phyloP scores from a whole-genome alignment of 2,329 filamentous ascomycete species.

The Colletotrichum kahawae region DNA sequence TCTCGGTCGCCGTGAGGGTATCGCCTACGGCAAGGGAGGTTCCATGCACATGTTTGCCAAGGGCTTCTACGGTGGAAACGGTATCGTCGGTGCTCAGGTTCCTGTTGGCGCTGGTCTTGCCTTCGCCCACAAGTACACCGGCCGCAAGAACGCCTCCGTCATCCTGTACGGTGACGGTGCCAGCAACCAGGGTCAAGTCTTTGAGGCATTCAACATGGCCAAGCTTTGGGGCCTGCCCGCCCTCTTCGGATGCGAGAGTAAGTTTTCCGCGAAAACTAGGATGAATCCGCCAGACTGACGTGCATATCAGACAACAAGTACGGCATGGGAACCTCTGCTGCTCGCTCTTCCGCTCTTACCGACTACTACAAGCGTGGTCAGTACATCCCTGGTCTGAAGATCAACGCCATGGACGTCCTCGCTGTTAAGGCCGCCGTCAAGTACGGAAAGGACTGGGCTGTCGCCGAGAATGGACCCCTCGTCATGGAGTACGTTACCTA shows the following conservation, averaged over 20 bases:
- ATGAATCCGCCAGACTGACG: conserved; percentile 28
- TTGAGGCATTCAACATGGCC: conserved; percentile 99
- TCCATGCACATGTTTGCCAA: conserved; percentile 99
- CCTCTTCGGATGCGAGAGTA: conserved; percentile 98
- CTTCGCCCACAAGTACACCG: conserved; percentile 95
- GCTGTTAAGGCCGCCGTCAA: conserved; percentile 96
- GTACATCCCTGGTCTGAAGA: conserved; percentile 99
- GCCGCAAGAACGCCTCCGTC: conserved; percentile 83
- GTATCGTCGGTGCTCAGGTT: conserved; percentile 98
- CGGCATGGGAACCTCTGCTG: conserved; percentile 97
- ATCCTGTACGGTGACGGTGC: conserved; percentile 97
- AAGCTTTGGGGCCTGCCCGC: conserved; percentile 98
- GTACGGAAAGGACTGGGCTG: conserved; percentile 89
- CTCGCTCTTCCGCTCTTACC: conserved; percentile 91
- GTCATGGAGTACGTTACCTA: conserved; percentile 99
- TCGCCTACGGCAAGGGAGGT: conserved; percentile 97
- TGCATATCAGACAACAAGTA: conserved; percentile 91
- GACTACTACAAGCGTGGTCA: conserved; percentile 99
- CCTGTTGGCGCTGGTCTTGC: conserved; percentile 95
- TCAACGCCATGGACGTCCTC: conserved; percentile 99
- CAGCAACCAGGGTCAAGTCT: conserved; percentile 98
- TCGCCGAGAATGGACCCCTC: conserved; percentile 84
- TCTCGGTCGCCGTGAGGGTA: conserved; percentile 92
- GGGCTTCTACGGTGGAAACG: conserved; percentile 98
- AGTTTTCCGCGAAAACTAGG: conserved; percentile 41